Conservation (phyloP, 1,284 basidiomycete genomes). For the Pseudozyma hubeiensis region DNA sequence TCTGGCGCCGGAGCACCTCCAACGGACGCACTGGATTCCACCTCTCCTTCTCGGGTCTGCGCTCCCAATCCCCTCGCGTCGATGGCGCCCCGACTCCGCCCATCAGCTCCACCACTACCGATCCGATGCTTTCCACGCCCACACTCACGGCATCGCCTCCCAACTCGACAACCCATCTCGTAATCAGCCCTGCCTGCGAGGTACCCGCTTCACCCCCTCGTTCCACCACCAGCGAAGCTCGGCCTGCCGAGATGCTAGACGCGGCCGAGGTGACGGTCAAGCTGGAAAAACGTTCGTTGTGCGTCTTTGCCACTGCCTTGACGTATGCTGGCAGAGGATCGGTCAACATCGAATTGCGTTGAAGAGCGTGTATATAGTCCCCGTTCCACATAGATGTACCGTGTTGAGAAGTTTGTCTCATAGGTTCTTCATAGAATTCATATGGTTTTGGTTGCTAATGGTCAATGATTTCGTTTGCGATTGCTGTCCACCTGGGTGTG, state of each 20-base stretch:
- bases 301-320: slow-evolving; percentile 36
- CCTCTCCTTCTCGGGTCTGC: slow-evolving; percentile 39
- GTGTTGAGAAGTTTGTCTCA: too few relatives aligned
- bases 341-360: slow-evolving; percentile 31
- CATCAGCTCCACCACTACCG: neutral
- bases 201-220: neutral
- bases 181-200: slow-evolving; percentile 1
- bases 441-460: too few relatives aligned
- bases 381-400: too few relatives aligned
- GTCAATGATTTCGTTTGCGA: too few relatives aligned
- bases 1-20: slow-evolving; percentile 46
- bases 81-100: slow-evolving; percentile 13
- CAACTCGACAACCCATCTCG: slow-evolving; percentile 1
- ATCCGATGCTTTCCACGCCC: neutral
- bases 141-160: neutral
- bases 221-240: neutral
- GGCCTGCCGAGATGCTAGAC: neutral
- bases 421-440: too few relatives aligned
- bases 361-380: neutral
- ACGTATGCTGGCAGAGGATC: slow-evolving; percentile 32
- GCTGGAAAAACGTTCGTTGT: slow-evolving; percentile 19
- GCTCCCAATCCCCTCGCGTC: slow-evolving; percentile 27
- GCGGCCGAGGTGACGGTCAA: slow-evolving; percentile 6
- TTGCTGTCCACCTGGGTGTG: too few relatives aligned
- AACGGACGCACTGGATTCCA: slow-evolving; percentile 40